Evolutionary conservation across 2,329 filamentous ascomycete genomes (phyloP), one percentile per base, ranked within the genome.

Genomic region (Talaromyces sp.): DNA sequence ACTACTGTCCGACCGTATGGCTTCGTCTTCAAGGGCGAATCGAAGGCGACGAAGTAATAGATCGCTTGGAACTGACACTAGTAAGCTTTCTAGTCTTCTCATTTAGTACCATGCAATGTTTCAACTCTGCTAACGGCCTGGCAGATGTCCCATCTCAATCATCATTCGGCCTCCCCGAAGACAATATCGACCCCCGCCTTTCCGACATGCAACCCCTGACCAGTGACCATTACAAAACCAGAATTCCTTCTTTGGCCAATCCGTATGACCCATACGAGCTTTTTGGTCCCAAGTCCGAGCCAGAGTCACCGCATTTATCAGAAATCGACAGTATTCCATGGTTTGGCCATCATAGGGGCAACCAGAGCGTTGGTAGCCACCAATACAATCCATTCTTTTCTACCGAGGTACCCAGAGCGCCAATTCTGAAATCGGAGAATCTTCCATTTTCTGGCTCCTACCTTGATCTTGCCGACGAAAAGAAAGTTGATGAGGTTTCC

Each of bases 1-100:
- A 58, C 81, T 96, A 65, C 86, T 97, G 70, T 88, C 91, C 3
- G 89, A 94, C 67, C 86, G 94, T 27, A 88, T 96, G 83, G 86
- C 84, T 59, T 88, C 96, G 82, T 85, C 84, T 56, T 84, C 88
- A 65, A 96, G 95, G 76, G 89, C 93, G 72, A 83, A 85, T 73
- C 92, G 88, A 75, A 86, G 86, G 70, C 27, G 76, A 80, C 63
- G 77, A 71, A 66, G 65, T 69, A 63, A 58, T 15, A 25, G 51
- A 49, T 47, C 38, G 19, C 29, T 63, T 36, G 38, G 22, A 27
- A 34, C 27, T 11, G 49, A 56, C 19, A 19, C 31, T 25, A 51
- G 61, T 36, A 34, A 47, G 61, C 5, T 15, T 34, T 15, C 15
- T 10, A 3, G 10, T 25, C 7, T n/a, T 25, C 22, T 29, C n/a